Base-by-base conservation (phyloP, 352 stramenopile species). In the Ophiocytium majus region DNA sequence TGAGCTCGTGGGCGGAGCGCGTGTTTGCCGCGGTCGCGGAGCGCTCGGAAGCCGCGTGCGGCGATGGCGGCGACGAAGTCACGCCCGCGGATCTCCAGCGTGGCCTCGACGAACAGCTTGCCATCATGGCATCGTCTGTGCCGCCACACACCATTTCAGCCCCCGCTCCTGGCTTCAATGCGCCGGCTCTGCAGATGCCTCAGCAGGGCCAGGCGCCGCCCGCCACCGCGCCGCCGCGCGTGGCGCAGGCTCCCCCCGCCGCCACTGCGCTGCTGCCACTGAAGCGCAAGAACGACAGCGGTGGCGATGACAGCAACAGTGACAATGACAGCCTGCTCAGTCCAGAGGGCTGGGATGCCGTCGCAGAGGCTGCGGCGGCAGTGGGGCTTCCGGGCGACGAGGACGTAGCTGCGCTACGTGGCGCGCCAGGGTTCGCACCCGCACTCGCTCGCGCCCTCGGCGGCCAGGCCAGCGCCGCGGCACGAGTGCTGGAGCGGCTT, bases 1-100 rank as follows among this genome's bases (percentile, higher is more conserved):
- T 85, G 49, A 82, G 34, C 49, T 64, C 81, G 37, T 75, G 80
- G 19, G 66, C 82, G 1, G 76, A 85, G 23, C 31, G 35, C 17
- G 57, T 85, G 28, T 85, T 85, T 43, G 63, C 82, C 0, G 82
- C 80, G 66, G 63, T 85, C 50, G 74, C 66, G 17, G 81, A 78
- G 31, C 23, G 82, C 17, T 23, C 81, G 32, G 76, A 32, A 1
- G 50, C 50, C 81, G 49, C 17, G 14, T 31, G 83, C 9, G 76
- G 82, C 14, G 86, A 86, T 0, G 94, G 94, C 82, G 80, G 80
- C 0, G 78, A n/a, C n/a, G n/a, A n/a, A n/a, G n/a, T n/a, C n/a
- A n/a, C n/a, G n/a, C n/a, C n/a, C n/a, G n/a, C n/a, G n/a, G n/a
- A n/a, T n/a, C n/a, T n/a, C n/a, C n/a, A n/a, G n/a, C n/a, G n/a